These are phyloP conservation scores for Arachis monticola DNA, from an alignment of 331 rosid species.

Conservation along the genomic window DNA sequence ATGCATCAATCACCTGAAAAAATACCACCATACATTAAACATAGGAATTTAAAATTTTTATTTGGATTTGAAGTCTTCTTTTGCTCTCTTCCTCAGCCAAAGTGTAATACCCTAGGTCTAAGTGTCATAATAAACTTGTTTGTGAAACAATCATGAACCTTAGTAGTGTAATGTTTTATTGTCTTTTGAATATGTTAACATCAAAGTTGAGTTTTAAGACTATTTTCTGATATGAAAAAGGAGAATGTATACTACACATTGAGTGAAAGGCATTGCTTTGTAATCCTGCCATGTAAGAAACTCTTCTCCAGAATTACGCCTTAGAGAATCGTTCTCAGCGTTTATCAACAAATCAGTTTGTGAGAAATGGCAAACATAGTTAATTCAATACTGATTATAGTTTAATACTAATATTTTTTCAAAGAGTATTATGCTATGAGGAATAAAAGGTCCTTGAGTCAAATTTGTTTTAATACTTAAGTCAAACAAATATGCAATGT, in stretches of 20 bases:
- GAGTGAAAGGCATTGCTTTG: conserved; percentile 88
- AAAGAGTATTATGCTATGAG: too few species aligned
- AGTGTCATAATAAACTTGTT: too few species aligned
- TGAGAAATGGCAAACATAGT: conserved; percentile 10
- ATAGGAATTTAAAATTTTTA: too few species aligned
- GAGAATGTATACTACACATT: conserved; percentile 68
- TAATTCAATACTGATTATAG: conserved; percentile 34
- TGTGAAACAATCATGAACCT: too few species aligned
- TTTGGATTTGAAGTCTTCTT: conserved; percentile 76
- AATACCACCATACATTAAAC: too few species aligned
- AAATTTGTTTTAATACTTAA: too few species aligned
- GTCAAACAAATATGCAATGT: background rate
- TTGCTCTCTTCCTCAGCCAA: conserved; percentile 93
- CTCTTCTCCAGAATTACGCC: conserved; percentile 48
- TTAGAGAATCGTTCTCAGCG: conserved; percentile 76
- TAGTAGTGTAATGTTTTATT: too few species aligned
- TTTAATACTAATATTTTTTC: too few species aligned
- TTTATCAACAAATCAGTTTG: conserved; percentile 38
- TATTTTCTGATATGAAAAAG: background rate
- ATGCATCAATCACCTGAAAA: too few species aligned
- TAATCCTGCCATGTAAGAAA: conserved; percentile 84
- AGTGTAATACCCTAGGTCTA: conserved; percentile 90
- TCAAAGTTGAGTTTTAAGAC: conserved; percentile 29
- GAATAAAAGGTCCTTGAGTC: too few species aligned
- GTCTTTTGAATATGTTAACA: conserved; percentile 5